A percentile compares a stretch with the other conserved stretches of the same genome.
These are phyloP conservation scores for Salix dunnii DNA, from an alignment of 345 rosid genomes.

Conservation along the genomic window DNA sequence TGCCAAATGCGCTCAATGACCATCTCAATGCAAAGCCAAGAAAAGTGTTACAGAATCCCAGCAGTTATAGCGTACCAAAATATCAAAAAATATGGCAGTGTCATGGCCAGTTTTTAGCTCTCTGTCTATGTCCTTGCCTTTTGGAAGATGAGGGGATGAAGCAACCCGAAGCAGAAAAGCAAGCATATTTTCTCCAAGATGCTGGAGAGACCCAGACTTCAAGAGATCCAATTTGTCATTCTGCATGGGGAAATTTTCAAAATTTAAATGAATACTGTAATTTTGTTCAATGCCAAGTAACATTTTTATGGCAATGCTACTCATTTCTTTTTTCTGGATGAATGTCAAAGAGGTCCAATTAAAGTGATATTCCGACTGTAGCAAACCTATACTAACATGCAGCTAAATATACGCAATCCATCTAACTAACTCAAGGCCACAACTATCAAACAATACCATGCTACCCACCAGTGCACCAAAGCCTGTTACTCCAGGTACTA, in stretches of 20 bases:
- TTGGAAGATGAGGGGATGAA: slow-evolving; percentile 54
- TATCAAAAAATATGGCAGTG: slow-evolving; percentile 64
- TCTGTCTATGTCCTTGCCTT: slow-evolving; percentile 30
- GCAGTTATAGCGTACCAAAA: slow-evolving; percentile 53
- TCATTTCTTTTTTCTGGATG: neutral
- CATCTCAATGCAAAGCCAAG: slow-evolving; percentile 4
- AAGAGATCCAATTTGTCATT: slow-evolving; percentile 86
- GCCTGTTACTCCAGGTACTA: neutral
- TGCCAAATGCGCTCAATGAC: slow-evolving; percentile 3
- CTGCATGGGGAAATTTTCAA: slow-evolving; percentile 39
- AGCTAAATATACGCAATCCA: neutral
- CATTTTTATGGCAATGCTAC: neutral
- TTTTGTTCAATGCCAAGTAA: neutral
- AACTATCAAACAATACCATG: neutral
- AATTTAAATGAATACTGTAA: neutral
- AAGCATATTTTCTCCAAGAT: slow-evolving; percentile 96
- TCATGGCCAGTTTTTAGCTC: slow-evolving; percentile 39
- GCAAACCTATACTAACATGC: neutral
- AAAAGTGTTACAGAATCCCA: slow-evolving; percentile 12
- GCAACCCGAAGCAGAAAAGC: slow-evolving; percentile 73
- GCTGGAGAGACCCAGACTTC: slow-evolving; percentile 93
- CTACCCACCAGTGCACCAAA: neutral
- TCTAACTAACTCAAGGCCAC: neutral
- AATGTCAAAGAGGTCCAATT: neutral
- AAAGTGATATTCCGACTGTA: neutral